Conservation (phyloP, 2,329 filamentous ascomycete genomes). For the Onygenales sp. region DNA sequence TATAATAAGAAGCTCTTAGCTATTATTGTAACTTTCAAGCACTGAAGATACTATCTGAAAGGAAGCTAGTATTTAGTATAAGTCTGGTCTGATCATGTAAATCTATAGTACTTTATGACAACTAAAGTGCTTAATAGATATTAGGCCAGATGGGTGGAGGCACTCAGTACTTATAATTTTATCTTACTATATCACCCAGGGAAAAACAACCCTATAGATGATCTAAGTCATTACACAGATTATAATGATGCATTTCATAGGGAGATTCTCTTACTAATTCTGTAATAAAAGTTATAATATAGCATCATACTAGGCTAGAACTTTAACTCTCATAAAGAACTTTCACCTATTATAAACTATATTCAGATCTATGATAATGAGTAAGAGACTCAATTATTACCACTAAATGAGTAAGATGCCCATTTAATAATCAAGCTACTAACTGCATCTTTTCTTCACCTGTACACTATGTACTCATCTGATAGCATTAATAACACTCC, state of each 20-base stretch:
- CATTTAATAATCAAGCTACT: neutral
- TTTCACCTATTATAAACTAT: neutral
- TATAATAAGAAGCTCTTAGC: constrained; percentile 23
- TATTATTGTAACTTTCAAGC: constrained; percentile 17
- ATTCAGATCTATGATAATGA: neutral
- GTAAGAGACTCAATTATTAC: neutral
- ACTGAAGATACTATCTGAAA: constrained; percentile 15
- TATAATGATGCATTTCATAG: neutral
- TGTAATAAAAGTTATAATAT: neutral
- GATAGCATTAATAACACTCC: neutral
- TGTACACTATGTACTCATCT: neutral
- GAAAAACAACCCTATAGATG: neutral
- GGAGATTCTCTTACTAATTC: neutral
- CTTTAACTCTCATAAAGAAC: neutral
- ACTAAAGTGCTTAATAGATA: constrained; percentile 3
- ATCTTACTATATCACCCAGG: neutral
- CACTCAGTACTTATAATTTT: constrained; percentile 5
- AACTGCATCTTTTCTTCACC: neutral
- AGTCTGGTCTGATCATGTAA: constrained; percentile 19
- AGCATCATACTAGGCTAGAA: neutral
- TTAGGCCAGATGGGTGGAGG: constrained; percentile 5
- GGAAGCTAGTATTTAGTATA: constrained; percentile 7
- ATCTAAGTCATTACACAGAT: neutral
- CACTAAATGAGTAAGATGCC: too few relatives aligned
- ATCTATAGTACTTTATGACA: constrained; percentile 19